phyloP scores from a whole-genome alignment of 345 rosid species.

The Citrus sp. region DNA sequence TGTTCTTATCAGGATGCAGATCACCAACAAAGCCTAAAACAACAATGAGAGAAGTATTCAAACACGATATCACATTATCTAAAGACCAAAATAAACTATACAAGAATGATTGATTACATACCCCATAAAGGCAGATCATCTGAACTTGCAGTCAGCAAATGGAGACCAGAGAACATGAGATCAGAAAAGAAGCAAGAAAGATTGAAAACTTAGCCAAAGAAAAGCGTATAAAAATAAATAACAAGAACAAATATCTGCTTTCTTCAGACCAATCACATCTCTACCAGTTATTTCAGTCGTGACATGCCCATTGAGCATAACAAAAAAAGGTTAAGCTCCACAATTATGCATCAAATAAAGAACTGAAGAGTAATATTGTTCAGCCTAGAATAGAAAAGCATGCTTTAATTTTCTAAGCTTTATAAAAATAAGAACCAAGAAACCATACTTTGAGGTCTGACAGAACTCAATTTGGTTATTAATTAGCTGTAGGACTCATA shows the following conservation, averaged over 20 bases:
- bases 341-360: neutral
- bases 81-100: neutral
- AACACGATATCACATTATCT: slow-evolving; percentile 4
- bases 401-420: neutral
- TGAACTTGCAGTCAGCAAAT: slow-evolving; percentile 43
- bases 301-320: neutral
- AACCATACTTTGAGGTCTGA: neutral
- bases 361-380: neutral
- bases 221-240: slow-evolving; percentile 4
- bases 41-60: slow-evolving; percentile 9
- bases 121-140: slow-evolving; percentile 96
- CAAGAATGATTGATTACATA: slow-evolving; percentile 32
- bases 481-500: neutral
- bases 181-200: slow-evolving; percentile 17
- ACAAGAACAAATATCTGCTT: neutral
- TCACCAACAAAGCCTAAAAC: slow-evolving; percentile 83
- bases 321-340: neutral
- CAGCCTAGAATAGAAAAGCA: neutral
- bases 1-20: slow-evolving; percentile 69
- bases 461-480: neutral
- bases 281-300: neutral
- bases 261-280: neutral
- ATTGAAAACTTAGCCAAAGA: slow-evolving; percentile 13
- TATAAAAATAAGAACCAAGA: neutral
- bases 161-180: slow-evolving; percentile 23